A percentile compares a stretch with the other conserved stretches of the same genome.
phyloP scores from a whole-genome alignment of 768 basidiomycete genomes.

The Naganishia vishniacii region DNA sequence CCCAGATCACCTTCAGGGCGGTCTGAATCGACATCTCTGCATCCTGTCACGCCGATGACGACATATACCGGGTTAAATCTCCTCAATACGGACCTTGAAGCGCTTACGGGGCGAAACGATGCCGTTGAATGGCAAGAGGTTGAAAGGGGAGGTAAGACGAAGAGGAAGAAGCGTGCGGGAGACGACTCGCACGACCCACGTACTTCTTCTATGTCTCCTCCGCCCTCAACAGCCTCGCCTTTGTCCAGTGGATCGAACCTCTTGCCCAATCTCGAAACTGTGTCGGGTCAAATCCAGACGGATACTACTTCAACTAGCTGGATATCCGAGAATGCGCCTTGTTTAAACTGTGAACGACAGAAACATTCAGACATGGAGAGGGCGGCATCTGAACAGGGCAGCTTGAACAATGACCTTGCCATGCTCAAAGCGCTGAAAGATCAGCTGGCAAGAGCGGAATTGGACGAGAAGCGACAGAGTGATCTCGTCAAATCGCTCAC shows the following conservation, averaged over 20 bases:
- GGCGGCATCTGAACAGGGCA: background rate
- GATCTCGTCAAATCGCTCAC: background rate
- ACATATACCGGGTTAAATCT: background rate
- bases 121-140: slow-evolving; percentile 1
- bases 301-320: background rate
- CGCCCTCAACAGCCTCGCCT: background rate
- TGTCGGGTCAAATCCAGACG: background rate
- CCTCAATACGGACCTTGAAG: background rate
- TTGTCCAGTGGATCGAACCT: background rate
- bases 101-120: background rate
- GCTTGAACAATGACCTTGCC: background rate
- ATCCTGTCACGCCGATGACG: background rate
- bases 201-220: background rate
- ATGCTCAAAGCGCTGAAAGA: background rate
- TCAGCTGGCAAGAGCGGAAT: background rate
- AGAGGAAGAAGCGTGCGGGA: slow-evolving; percentile 4
- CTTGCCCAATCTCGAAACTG: background rate
- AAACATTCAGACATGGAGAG: background rate
- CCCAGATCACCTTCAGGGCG: background rate
- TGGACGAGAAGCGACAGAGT: background rate
- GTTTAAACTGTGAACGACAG: background rate
- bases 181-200: background rate
- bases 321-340: background rate
- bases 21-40: background rate
- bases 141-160: background rate